Evolutionary conservation across 2,329 filamentous ascomycete genomes (phyloP), one percentile per base, ranked within the genome.

Genomic region (Gnomoniopsis sp.): DNA sequence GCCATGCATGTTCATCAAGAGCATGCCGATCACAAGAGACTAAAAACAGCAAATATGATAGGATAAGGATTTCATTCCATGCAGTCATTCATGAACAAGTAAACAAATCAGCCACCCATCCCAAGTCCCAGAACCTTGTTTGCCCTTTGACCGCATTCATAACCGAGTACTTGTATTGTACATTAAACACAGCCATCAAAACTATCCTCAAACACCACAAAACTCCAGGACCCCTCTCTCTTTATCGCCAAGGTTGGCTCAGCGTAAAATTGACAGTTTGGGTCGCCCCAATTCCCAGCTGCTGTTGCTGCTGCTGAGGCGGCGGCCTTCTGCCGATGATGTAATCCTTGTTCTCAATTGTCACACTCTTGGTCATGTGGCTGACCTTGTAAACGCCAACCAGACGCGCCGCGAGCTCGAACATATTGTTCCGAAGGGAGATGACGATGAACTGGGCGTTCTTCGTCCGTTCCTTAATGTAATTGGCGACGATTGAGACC

Each of bases 371-470:
- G 62, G 90, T 95, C 87, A 98, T 99, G 75, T 99, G 93, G 75
- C 96, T 98, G 72, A 99, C 95, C 81, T 99, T 99, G 81, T 99
- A 99, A 57, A 99, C 95, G 66, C 96, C 96, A 15, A 99, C 92
- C 60, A 99, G 83, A 57, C 96, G 85, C 59, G 91, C 87, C n/a
- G 96, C 93, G 63, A 99, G 86, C 80, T 99, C 95, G 75, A 99
- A 99, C 95, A 99, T 99, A 79, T 99, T 99, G 77, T 99, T 99
- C 69, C 95, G 84, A 68, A 99, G 80, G 17, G 92, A 97, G 70
- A 99, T 99, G 70, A 99, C 95, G 67, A 99, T 95, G 73, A 99
- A 99, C 72, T 99, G 95, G 1, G 95, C 96, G 75, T 99, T 99
- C 82, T 97, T 98, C 61, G 95, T 99, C 56, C 95, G 84, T 78